Percentiles rank a stretch among this genome's conserved stretches.
phyloP scores from a whole-genome alignment of 441 rosid species.

The Isatis lusitanica region DNA sequence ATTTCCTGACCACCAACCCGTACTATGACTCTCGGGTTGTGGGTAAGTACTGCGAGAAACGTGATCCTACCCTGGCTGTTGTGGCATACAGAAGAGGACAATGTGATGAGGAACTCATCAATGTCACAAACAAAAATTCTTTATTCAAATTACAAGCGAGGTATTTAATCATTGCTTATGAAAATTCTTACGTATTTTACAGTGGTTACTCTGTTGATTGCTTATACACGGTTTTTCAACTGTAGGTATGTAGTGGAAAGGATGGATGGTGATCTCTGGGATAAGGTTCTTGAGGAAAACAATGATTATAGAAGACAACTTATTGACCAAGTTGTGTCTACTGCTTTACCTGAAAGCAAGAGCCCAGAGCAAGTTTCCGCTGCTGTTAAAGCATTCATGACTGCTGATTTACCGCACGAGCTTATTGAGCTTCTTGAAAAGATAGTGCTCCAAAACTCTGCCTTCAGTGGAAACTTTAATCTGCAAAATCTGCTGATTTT shows the following conservation, averaged over 20 bases:
- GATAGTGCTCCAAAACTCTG: slow-evolving; percentile 99
- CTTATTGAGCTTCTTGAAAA: slow-evolving; percentile 98
- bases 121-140: slow-evolving; percentile 94
- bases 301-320: slow-evolving; percentile 94
- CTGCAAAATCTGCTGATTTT: slow-evolving; percentile 94
- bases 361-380: slow-evolving; percentile 99
- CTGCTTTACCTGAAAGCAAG: slow-evolving; percentile 99
- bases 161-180: slow-evolving; percentile 44
- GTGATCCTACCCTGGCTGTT: slow-evolving; percentile 98
- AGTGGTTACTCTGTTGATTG: slow-evolving; percentile 19
- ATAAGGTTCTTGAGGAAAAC: slow-evolving; percentile 87
- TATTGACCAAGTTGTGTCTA: slow-evolving; percentile 99
- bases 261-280: slow-evolving; percentile 99
- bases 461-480: slow-evolving; percentile 98
- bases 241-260: slow-evolving; percentile 97
- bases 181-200: not conserved
- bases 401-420: slow-evolving; percentile 99
- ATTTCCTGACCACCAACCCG: slow-evolving; percentile 96
- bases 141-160: slow-evolving; percentile 98
- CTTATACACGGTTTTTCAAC: slow-evolving; percentile 16
- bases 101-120: slow-evolving; percentile 96
- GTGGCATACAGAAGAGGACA: slow-evolving; percentile 98
- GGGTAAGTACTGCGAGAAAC: slow-evolving; percentile 99
- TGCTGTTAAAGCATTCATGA: slow-evolving; percentile 99
- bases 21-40: slow-evolving; percentile 97